A percentile compares a stretch with the other conserved stretches of the same genome.
phyloP scores from a whole-genome alignment of 148 eudicot species.

The Amaranthus palmeri region DNA sequence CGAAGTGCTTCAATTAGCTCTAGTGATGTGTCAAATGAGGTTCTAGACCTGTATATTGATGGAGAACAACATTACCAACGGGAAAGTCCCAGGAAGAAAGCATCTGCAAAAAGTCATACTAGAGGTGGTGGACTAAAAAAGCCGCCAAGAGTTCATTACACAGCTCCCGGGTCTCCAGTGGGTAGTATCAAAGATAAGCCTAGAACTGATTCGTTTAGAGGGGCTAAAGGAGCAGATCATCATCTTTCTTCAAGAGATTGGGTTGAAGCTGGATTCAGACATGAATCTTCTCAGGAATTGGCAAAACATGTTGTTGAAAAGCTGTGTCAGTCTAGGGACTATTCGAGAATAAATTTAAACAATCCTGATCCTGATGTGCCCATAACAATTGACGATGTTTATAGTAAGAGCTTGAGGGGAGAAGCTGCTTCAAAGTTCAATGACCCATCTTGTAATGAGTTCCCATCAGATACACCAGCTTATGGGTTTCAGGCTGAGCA shows the following conservation, averaged over 20 bases:
- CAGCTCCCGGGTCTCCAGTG: conserved; percentile 48
- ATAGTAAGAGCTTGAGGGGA: conserved; percentile 36
- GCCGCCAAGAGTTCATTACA: conserved; percentile 54
- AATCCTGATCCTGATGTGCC: conserved; percentile 57
- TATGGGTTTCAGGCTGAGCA: conserved; percentile 27
- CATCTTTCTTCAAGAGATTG: conserved; percentile 42
- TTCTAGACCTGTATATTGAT: conserved; percentile 80
- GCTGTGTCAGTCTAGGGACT: conserved; percentile 54
- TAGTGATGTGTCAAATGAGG: conserved; percentile 58
- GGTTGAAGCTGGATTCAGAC: conserved; percentile 46
- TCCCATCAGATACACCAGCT: conserved; percentile 15
- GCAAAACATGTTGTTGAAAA: conserved; percentile 85
- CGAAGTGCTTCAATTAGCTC: conserved; percentile 58
- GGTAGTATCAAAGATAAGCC: conserved; percentile 53
- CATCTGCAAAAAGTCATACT: conserved; percentile 28
- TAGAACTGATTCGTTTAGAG: conserved; percentile 50
- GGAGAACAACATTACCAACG: conserved; percentile 71
- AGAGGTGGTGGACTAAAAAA: conserved; percentile 32
- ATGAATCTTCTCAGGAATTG: conserved; percentile 63
- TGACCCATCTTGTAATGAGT: conserved; percentile 19
- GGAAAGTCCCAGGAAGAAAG: conserved; percentile 22
- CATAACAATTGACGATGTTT: conserved; percentile 76
- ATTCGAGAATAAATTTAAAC: conserved; percentile 33
- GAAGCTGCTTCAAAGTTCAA: conserved; percentile 27
- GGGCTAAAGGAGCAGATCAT: conserved; percentile 35